phyloP scores from a whole-genome alignment of 2,329 filamentous ascomycete species.

The Colletotrichum chlorophyti region DNA sequence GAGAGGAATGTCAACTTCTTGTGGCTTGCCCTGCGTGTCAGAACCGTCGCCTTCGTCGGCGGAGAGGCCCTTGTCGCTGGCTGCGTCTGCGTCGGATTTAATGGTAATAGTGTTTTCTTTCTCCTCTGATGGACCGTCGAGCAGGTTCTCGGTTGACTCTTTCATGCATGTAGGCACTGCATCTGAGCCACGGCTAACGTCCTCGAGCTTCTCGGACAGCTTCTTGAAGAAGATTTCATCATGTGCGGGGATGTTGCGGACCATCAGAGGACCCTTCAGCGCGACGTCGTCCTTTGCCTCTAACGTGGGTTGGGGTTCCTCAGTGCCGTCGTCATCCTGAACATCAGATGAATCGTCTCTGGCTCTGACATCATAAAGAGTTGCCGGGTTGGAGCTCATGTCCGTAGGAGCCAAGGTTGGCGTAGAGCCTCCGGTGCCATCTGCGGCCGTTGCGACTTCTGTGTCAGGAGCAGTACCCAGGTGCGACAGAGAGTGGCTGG shows the following conservation, averaged over 20 bases:
- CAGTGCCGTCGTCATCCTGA: slow-evolving; percentile 23
- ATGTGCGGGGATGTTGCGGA: slow-evolving; percentile 61
- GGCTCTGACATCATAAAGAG: slow-evolving; percentile 20
- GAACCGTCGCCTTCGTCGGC: slow-evolving; percentile 34
- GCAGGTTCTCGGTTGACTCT: slow-evolving; percentile 38
- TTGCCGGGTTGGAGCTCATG: slow-evolving; percentile 21
- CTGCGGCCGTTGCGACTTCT: slow-evolving; percentile 44
- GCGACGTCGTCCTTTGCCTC: slow-evolving; percentile 52
- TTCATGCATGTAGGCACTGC: slow-evolving; percentile 53
- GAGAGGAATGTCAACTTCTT: slow-evolving; percentile 52
- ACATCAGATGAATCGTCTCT: slow-evolving; percentile 22
- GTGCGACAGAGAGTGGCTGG: slow-evolving; percentile 63
- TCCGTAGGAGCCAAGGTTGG: slow-evolving; percentile 35
- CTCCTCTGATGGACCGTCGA: slow-evolving; percentile 16
- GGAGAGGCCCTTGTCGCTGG: slow-evolving; percentile 13
- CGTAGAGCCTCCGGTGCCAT: slow-evolving; percentile 48
- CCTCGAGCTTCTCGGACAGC: slow-evolving; percentile 58
- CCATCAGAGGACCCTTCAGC: slow-evolving; percentile 59
- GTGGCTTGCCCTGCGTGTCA: slow-evolving; percentile 33
- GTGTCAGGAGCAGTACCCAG: slow-evolving; percentile 53
- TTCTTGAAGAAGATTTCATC: slow-evolving; percentile 61
- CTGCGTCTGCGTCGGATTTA: slow-evolving; percentile 18
- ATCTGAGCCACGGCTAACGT: slow-evolving; percentile 53
- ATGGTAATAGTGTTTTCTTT: slow-evolving; percentile 16
- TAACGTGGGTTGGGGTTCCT: slow-evolving; percentile 37